Evolutionary conservation across 805 yeast genomes (phyloP).

Genomic region (Monosporozyma solicola): DNA sequence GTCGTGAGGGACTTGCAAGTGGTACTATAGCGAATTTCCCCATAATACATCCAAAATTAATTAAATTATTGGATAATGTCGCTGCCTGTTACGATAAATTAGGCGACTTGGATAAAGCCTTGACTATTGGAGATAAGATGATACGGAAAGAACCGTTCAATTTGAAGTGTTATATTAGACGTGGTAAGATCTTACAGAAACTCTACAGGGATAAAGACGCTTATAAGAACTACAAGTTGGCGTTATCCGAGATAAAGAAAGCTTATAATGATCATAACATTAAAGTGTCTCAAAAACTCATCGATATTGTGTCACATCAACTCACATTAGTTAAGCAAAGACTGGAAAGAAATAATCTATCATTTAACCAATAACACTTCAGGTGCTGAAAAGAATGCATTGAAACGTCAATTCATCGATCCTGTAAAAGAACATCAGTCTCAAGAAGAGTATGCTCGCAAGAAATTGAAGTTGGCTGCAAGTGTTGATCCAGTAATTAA

Average conservation of each 20-base stretch:
- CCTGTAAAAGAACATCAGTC: slow-evolving; percentile 15
- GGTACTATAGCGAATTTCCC: background rate
- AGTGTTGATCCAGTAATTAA: background rate
- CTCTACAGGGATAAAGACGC: slow-evolving; percentile 16
- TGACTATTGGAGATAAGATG: slow-evolving; percentile 15
- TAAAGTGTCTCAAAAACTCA: slow-evolving; percentile 9
- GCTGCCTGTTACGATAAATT: slow-evolving; percentile 25
- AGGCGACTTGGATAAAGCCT: slow-evolving; percentile 17
- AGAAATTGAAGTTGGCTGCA: background rate
- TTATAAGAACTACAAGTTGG: slow-evolving; percentile 13
- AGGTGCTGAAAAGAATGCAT: background rate
- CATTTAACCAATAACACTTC: background rate
- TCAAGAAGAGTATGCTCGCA: background rate
- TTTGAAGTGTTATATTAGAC: slow-evolving; percentile 21
- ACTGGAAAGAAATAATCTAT: background rate
- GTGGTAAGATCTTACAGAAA: slow-evolving; percentile 21
- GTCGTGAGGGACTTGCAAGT: slow-evolving; percentile 3
- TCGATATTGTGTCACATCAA: slow-evolving; percentile 11
- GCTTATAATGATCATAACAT: slow-evolving; percentile 9
- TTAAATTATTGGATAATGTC: slow-evolving; percentile 21
- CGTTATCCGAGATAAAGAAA: slow-evolving; percentile 7
- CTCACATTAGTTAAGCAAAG: slow-evolving; percentile 9
- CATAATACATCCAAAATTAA: slow-evolving; percentile 20
- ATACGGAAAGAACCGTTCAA: slow-evolving; percentile 21
- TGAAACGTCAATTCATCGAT: slow-evolving; percentile 12